Base-by-base conservation (phyloP, 169 alveolate genomes). In the Plasmodium yoelii region DNA sequence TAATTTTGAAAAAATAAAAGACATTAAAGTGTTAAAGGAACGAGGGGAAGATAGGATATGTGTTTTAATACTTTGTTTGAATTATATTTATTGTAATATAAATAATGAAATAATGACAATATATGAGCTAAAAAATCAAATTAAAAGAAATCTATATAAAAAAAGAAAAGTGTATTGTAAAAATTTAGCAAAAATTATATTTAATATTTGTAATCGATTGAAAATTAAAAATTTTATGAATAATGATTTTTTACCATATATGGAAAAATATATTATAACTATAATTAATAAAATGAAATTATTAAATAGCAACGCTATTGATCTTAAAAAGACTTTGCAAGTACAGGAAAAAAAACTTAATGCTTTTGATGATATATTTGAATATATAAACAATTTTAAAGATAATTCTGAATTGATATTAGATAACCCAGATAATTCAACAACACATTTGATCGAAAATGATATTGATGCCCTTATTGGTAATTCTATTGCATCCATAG, bases 11-110 rank as follows among this genome's bases (percentile, higher is more conserved):
- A 82, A 82, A 67, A 82, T 82, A 82, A 65, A 56, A 68, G 68
- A 82, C 51, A 67, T 82, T 47, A 82, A 67, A 46, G 90, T 80
- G 2, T 42, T 82, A 67, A 82, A 67, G 34, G 71, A 28, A 15
- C 34, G 82, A 42, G 90, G 90, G 10, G 90, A 82, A 82, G 65
- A 82, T 82, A 68, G 84, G 55, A 68, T 82, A 65, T 82, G 90
- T 18, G 67, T 82, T 39, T 82, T 82, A 82, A 15, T 67, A 24
- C 18, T 82, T 10, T 82, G 90, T 39, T 70, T 82, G 28, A 82
- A 82, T 67, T 82, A 44, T 61, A 82, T 82, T 67, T 82, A 82
- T 61, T 82, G 90, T 49, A 82, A 82, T 67, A 53, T 82, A 46
- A 82, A 82, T 53, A 68, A 46, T 67, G 90, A 82, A 19, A 82